Base-by-base conservation (phyloP, 169 alveolate genomes). In the Cryptosporidium ryanae region DNA sequence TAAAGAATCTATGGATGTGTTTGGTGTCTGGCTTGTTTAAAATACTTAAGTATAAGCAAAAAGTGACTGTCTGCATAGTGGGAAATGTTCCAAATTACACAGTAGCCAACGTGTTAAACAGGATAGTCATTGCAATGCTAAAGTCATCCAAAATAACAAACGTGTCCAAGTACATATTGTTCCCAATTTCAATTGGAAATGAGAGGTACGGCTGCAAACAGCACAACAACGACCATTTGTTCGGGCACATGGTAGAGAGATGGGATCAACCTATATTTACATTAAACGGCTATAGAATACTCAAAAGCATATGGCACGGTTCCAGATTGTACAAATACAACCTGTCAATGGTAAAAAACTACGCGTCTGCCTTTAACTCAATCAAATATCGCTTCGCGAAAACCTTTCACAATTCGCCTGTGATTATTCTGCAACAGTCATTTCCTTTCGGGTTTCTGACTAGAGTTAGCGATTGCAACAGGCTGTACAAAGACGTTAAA, bases 231-330 rank as follows among this genome's bases (percentile, higher is more conserved):
- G 87, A 76, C 38, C 87, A 76, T 15, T 48, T 76, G 34, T 61
- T 59, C 27, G 87, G 87, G 10, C 87, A 76, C 23, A 59, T 76
- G 71, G 63, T 76, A 46, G 87, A 76, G 21, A 76, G 87, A 48
- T 76, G 87, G 87, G 87, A 76, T 34, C 87, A 76, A 29, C 87
- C 87, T 25, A 76, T 76, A 18, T 76, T 76, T 44, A 61, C 87
- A 46, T 43, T 76, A 50, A 55, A 76, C 38, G 87, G 87, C 18
- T 76, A 76, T 59, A 49, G 76, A 17, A 76, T 76, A 55, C 43
- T 76, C 15, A 76, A 61, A 65, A 61, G 87, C 23, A 76, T 76
- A 7, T 76, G 71, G 68, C 25, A 61, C 27, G 71, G 71, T 23
- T 38, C 87, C 21, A 55, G 71, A 76, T 48, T 76, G 8, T 76